These are phyloP conservation scores for Tranzscheliella williamsii DNA, from an alignment of 1,284 basidiomycete genomes.

Conservation along the genomic window DNA sequence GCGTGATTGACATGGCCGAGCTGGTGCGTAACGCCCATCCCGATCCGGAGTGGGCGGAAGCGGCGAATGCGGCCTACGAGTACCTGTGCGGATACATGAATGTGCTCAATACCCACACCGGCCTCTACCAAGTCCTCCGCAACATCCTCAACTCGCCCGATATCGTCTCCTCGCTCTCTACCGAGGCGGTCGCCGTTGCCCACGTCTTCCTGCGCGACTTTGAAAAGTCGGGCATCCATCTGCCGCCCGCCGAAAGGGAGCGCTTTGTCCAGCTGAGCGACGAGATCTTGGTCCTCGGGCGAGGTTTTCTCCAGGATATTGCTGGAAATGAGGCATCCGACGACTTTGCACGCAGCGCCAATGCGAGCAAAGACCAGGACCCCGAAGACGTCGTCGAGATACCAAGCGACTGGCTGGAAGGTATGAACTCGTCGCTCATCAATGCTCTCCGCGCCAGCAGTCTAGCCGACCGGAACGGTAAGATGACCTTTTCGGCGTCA, in stretches of 20 bases:
- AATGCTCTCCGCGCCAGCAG: constrained; percentile 13
- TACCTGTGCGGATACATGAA: constrained; percentile 96
- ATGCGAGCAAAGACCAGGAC: constrained; percentile 9
- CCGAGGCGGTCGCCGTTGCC: constrained; percentile 69
- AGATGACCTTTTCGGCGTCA: constrained; percentile 31
- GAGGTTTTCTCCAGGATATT: constrained; percentile 73
- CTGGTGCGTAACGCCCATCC: constrained; percentile 91
- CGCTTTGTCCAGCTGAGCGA: constrained; percentile 89
- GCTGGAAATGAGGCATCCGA: constrained; percentile 37
- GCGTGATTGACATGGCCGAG: constrained; percentile 94
- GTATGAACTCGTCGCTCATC: constrained; percentile 29
- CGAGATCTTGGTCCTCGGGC: constrained; percentile 83
- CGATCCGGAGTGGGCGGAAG: constrained; percentile 77
- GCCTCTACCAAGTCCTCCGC: constrained; percentile 69
- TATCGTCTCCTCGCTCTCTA: constrained; percentile 54
- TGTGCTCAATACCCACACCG: constrained; percentile 91
- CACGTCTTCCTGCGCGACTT: constrained; percentile 94
- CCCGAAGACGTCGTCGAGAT: constrained; percentile 19
- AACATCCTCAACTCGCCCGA: constrained; percentile 60
- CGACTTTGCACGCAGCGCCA: constrained; percentile 25
- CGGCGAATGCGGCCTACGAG: constrained; percentile 86
- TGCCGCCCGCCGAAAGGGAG: constrained; percentile 75
- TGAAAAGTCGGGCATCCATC: constrained; percentile 91
- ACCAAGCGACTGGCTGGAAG: constrained; percentile 35
- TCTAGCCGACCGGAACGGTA: constrained; percentile 8